Evolutionary conservation across 441 rosid genomes (phyloP), one percentile per base, ranked within the genome.

Genomic region (Adansonia madagascariensis): DNA sequence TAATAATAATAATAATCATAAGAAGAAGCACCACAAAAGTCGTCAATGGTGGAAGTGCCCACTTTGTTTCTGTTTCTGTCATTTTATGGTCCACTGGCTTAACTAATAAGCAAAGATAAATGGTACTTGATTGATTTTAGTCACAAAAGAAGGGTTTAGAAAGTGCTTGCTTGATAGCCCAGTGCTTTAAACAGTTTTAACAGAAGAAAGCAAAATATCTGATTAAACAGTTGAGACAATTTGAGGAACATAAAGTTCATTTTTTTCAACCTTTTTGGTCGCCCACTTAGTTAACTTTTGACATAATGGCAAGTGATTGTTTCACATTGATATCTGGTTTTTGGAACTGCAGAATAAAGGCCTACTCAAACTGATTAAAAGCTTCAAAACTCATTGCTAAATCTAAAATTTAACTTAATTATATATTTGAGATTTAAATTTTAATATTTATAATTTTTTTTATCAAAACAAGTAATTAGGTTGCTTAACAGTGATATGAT

Each of bases 21-120:
- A 31, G 35, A 31, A 31, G 35, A 1, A 44, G 53, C 71, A 67
- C 4, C 44, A 44, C 9, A 67, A 15, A 52, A 18, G 47, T 71
- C 63, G 3, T 71, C 75, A 53, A 55, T 55, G 75, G 75, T n/a
- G 75, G 63, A 31, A 71, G 27, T 71, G 62, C 24, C 47, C 62
- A 71, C 15, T 17, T 53, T 71, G 75, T 9, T 50, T 46, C 41
- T 46, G 72, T 68, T 66, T 43, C 71, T 46, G 55, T 68, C 55
- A 46, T 46, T 46, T 68, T 18, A 47, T 68, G 53, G 53, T 7
- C 55, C 56, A 4, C 56, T 20, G 55, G 31, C 56, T 67, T 68
- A 68, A 68, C 56, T 68, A n/a, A 68, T 46, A 68, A 46, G 53
- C 72, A 68, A 68, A 68, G 39, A 2, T 15, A 31, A 2, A 9